These are phyloP conservation scores for Dryas octopetala DNA, from an alignment of 306 rosid genomes.

Conservation along the genomic window DNA sequence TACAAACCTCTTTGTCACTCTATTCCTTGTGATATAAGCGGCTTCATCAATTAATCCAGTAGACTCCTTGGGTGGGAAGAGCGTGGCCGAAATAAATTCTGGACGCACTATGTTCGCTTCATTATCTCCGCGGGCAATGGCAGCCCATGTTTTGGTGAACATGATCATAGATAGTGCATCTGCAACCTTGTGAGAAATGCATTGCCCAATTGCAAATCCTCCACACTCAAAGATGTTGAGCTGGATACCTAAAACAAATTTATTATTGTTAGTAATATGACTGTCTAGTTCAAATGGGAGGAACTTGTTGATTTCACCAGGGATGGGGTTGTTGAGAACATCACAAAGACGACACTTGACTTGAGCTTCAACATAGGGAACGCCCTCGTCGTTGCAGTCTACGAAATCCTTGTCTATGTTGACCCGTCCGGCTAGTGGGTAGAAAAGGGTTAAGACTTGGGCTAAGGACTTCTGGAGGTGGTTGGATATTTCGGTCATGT, in stretches of 20 bases:
- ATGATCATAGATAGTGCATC: conserved; percentile 13
- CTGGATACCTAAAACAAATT: conserved; percentile 19
- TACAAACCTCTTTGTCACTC: too few species aligned
- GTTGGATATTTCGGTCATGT: not conserved
- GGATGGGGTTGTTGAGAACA: conserved; percentile 16
- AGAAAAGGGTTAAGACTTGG: conserved; percentile 22
- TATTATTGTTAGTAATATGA: conserved; percentile 3
- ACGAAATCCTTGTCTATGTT: too few species aligned
- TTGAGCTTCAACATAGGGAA: too few species aligned
- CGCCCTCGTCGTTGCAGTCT: too few species aligned
- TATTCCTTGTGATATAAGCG: not conserved
- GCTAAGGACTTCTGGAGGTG: conserved; percentile 29
- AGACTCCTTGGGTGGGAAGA: conserved; percentile 33
- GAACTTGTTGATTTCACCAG: conserved; percentile 24
- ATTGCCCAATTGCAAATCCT: conserved; percentile 25
- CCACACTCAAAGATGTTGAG: conserved; percentile 30
- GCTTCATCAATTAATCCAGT: conserved; percentile 2
- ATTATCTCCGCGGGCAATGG: conserved; percentile 12
- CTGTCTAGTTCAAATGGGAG: conserved; percentile 25
- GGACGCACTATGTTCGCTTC: conserved; percentile 16
- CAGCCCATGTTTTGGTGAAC: conserved; percentile 20
- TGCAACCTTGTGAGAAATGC: conserved; percentile 31
- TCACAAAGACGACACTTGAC: conserved; percentile 4
- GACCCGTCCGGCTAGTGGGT: conserved; percentile 33
- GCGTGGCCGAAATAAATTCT: conserved; percentile 27